Conservation (phyloP, 2,329 filamentous ascomycete species). For the Microcyclospora tardicrescens region DNA sequence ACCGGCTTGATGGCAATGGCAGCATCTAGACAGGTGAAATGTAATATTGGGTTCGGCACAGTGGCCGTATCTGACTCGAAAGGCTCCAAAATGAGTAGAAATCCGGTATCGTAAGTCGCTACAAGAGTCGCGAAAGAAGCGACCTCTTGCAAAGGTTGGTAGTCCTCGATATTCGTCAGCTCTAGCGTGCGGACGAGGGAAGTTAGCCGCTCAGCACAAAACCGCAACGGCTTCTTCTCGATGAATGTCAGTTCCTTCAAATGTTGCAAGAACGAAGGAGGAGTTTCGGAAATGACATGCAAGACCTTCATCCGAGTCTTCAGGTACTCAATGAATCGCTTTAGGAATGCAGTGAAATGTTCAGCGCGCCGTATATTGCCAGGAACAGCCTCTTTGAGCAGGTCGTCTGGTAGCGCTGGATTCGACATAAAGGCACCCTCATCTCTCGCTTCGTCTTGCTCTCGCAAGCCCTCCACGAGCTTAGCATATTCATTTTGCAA, state of each 20-base stretch:
- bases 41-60: conserved; percentile 90
- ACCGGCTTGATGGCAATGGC: conserved; percentile 97
- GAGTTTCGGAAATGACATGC: conserved; percentile 93
- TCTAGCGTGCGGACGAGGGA: conserved; percentile 91
- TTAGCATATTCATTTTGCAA: conserved; percentile 92
- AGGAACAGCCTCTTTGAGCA: conserved; percentile 89
- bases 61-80: conserved; percentile 93
- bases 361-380: conserved; percentile 93
- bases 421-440: conserved; percentile 98
- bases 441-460: conserved; percentile 75
- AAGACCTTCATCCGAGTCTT: conserved; percentile 95
- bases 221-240: conserved; percentile 84
- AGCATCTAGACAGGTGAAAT: conserved; percentile 92
- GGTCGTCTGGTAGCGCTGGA: conserved; percentile 82
- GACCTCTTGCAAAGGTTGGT: conserved; percentile 90
- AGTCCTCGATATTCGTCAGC: conserved; percentile 95
- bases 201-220: conserved; percentile 88
- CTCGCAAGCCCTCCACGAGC: conserved; percentile 78
- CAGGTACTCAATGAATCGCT: conserved; percentile 93
- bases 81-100: conserved; percentile 89
- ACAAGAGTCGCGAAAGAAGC: conserved; percentile 94
- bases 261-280: conserved; percentile 82
- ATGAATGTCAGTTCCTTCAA: conserved; percentile 95
- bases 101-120: conserved; percentile 93
- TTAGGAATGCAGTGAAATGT: conserved; percentile 89